phyloP scores from a whole-genome alignment of 208 protist species.

The Naegleria gruberi region DNA sequence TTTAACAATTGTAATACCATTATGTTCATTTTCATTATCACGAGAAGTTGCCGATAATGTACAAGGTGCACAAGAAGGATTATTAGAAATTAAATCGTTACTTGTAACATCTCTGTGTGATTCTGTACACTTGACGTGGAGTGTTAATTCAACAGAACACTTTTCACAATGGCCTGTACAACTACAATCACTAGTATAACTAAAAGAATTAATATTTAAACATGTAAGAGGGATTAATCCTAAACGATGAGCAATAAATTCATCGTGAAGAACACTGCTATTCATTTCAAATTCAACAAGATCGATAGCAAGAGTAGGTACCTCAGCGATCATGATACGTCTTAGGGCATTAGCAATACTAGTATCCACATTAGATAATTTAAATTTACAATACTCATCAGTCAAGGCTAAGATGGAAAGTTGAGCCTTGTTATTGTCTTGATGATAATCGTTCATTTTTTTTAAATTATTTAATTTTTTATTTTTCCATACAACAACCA shows the following conservation, averaged over 20 bases:
- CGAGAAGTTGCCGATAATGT: neutral
- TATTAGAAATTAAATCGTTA: neutral
- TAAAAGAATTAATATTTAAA: conserved; percentile 35
- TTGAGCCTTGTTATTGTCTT: too few species aligned
- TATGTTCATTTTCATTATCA: neutral
- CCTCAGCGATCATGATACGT: conserved; percentile 95
- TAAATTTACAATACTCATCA: conserved; percentile 58
- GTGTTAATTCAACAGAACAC: conserved; percentile 69
- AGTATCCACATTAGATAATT: conserved; percentile 69
- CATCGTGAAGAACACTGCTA: conserved; percentile 92
- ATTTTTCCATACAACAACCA: too few species aligned
- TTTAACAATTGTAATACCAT: conserved; percentile 63
- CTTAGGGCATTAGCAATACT: conserved; percentile 91
- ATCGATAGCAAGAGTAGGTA: conserved; percentile 95
- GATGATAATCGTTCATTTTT: too few species aligned
- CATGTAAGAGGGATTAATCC: conserved; percentile 88
- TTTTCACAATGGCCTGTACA: conserved; percentile 62
- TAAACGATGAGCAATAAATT: conserved; percentile 97
- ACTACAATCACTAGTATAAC: conserved; percentile 42
- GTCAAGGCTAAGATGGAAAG: neutral
- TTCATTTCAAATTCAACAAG: conserved; percentile 85
- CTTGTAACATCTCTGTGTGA: neutral
- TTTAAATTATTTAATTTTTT: too few species aligned
- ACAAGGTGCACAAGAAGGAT: neutral
- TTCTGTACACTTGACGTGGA: conserved; percentile 31